Conservation (phyloP, 768 basidiomycete species). For the Podaxis sp. region DNA sequence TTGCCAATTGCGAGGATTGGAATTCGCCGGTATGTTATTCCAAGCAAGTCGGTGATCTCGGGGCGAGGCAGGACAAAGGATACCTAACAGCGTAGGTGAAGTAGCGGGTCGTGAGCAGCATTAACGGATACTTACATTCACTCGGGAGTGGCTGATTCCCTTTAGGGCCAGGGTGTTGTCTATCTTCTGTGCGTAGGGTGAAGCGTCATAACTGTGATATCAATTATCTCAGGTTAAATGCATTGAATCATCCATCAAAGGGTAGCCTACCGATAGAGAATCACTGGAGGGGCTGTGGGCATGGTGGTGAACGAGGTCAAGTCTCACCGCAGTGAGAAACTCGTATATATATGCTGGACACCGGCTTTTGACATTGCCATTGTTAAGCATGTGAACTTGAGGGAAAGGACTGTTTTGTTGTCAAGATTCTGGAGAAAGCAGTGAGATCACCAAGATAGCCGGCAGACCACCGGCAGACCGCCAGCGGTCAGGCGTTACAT, state of each 20-base stretch:
- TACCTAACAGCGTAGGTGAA: slow-evolving; percentile 36
- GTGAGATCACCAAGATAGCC: not conserved
- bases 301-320: slow-evolving; percentile 14
- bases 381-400: slow-evolving; percentile 15
- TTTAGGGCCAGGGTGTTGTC: slow-evolving; percentile 52
- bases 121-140: slow-evolving; percentile 37
- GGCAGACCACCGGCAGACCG: not conserved
- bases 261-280: slow-evolving; percentile 45
- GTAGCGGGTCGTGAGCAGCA: not conserved
- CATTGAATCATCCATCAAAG: too few species aligned
- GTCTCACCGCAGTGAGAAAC: not conserved
- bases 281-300: slow-evolving; percentile 28
- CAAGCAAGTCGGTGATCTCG: slow-evolving; percentile 51
- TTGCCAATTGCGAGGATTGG: slow-evolving; percentile 61
- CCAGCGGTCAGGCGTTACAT: not conserved
- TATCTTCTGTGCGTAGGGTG: slow-evolving; percentile 52
- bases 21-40: slow-evolving; percentile 57
- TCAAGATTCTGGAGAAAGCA: not conserved
- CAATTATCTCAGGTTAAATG: not conserved
- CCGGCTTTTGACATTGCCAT: slow-evolving; percentile 10
- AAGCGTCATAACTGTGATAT: slow-evolving; percentile 45
- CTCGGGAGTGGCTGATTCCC: slow-evolving; percentile 44
- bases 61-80: slow-evolving; percentile 52
- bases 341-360: not conserved
- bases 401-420: not conserved